Base-by-base conservation (phyloP, 495 filamentous ascomycete species). In the Parachaetomium inaequale region DNA sequence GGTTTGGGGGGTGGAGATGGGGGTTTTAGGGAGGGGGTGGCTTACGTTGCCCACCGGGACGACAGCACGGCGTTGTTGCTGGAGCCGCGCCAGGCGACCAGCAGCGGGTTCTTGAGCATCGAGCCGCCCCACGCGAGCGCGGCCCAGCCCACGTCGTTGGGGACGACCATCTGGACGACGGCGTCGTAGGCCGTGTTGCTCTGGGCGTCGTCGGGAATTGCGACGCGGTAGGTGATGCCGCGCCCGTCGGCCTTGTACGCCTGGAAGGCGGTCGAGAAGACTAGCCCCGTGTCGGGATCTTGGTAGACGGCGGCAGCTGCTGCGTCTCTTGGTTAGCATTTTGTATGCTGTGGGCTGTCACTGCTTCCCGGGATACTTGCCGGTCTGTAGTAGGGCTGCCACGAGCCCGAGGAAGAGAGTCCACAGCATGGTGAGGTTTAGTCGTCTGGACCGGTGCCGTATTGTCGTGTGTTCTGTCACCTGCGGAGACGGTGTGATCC, bases 211-310 rank as follows among this genome's bases (percentile, higher is more conserved):
- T 58, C 66, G 0, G 78, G 76, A 26, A 78, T 68, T 0, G 77
- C 78, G 15, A 79, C 54, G 32, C 77, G 77, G 68, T 73, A 74
- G 14, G 69, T 73, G 64, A 79, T 71, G 59, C 55, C 61, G 31
- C 61, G 65, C 14, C 64, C 61, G 40, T 71, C 70, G 1, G 74
- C 63, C 56, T 73, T 73, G 68, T 80, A 81, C 53, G 69, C 62
- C 19, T 64, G 71, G 23, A 65, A 70, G 57, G 70, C 73, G 61
- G 79, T 68, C 17, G 77, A 73, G 68, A 81, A 83, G 3, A 75
- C 73, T 54, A 83, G 78, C 42, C 81, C 81, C 0, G 80, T 83
- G 56, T 81, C 78, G 14, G 74, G 58, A 50, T 83, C 81, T 3
- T 63, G 66, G 67, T 74, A 75, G 11, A 76, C 56, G 25, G 71